Base-by-base conservation (phyloP, 805 yeast species). In the Candida maesae region DNA sequence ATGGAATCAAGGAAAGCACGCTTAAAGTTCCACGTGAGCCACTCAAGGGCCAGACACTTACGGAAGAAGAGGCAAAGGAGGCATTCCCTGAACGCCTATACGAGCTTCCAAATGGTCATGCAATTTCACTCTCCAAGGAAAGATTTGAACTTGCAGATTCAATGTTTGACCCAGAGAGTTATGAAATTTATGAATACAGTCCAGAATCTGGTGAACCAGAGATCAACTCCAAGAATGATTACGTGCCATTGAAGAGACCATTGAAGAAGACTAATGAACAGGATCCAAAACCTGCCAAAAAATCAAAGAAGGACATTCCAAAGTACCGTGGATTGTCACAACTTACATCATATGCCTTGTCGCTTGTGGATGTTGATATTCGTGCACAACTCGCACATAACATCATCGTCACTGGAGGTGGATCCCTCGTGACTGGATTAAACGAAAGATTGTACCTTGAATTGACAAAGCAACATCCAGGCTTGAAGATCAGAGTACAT, bases 311-410 rank as follows among this genome's bases (percentile, higher is more conserved):
- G 32, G 56, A 41, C 26, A 32, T 43, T 4, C 52, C 53, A 19
- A 58, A 53, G 5, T 47, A 57, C 16, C 58, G 66, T 41, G 85
- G 86, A 3, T 51, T 88, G 13, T 74, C 84, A 2, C 80, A 76
- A 43, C 66, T 89, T 45, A 71, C 77, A 41, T 73, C 74, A 33
- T 78, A 71, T 49, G 76, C 76, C 20, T 67, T 72, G 44, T 71
- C 73, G 36, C 67, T 71, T 42, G 73, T 81, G 35, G 96, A 90
- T 62, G 84, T 88, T 20, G 95, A 85, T 66, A 68, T 85, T 50
- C 73, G 95, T 45, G 84, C 96, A 1, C 84, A 88, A 32, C 69
- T 88, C 17, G 96, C 96, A 0, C 91, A 88, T 63, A 89, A 89
- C 57, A 81, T 90, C 40, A 84, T 90, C 14, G 71, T 90, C 19